A percentile compares a stretch with the other conserved stretches of the same genome.
Conservation (phyloP, 2,329 filamentous ascomycete genomes). For the Ilyonectria destructans region DNA sequence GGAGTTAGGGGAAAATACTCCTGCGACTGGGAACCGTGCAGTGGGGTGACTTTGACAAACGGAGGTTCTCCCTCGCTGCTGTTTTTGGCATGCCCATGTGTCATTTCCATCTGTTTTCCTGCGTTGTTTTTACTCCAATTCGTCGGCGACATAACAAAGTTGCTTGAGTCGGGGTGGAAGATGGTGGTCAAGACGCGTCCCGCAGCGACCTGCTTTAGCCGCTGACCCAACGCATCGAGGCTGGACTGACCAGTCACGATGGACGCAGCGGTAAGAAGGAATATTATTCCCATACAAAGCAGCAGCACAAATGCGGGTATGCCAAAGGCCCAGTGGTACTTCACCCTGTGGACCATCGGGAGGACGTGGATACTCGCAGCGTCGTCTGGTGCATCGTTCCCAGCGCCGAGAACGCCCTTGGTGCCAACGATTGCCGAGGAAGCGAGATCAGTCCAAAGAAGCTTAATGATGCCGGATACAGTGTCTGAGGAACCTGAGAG, state of each 20-base stretch:
- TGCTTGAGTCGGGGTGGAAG: conserved; percentile 20
- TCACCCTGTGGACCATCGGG: conserved; percentile 27
- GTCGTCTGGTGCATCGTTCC: conserved; percentile 29
- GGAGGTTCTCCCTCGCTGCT: neutral
- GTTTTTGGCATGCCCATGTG: conserved; percentile 6
- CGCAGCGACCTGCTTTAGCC: conserved; percentile 32
- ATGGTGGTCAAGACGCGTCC: conserved; percentile 33
- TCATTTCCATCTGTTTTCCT: conserved; percentile 20
- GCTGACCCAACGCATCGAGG: conserved; percentile 12
- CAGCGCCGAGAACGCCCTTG: conserved; percentile 34
- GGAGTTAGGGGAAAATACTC: too few species aligned
- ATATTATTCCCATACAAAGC: neutral
- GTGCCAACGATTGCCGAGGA: conserved; percentile 38
- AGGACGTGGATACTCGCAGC: conserved; percentile 19
- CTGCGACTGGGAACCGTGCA: too few species aligned
- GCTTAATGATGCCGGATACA: conserved; percentile 20
- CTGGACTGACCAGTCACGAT: conserved; percentile 23
- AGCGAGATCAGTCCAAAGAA: conserved; percentile 35
- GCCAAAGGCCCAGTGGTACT: conserved; percentile 35
- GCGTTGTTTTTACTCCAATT: conserved; percentile 27
- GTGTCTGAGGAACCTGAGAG: conserved; percentile 18
- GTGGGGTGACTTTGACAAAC: too few species aligned
- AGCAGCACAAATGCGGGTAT: conserved; percentile 34
- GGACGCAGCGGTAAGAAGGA: conserved; percentile 9
- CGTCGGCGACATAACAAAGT: conserved; percentile 19